Base-by-base conservation (phyloP, 306 rosid genomes). In the Myrica gale region DNA sequence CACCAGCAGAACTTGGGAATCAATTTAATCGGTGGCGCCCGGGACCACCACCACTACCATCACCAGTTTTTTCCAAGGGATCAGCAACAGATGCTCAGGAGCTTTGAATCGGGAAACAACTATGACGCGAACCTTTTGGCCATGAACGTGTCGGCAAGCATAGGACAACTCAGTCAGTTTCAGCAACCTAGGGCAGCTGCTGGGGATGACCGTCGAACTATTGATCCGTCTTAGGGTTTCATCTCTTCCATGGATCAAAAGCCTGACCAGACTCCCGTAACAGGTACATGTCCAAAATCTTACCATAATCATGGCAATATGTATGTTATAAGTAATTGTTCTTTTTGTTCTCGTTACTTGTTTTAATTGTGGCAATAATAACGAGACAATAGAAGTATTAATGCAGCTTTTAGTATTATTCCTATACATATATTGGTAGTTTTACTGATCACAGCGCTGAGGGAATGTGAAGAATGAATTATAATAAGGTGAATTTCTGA, bases 221-320 rank as follows among this genome's bases (percentile, higher is more conserved):
- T 87, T 72, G 90, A 90, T 84, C 96, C 92, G 52, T 86, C 98
- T 87, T 94, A 93, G 96, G 80, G 71, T 79, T 83, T 72, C 57
- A 7, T 73, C 15, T 41, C 16, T 62, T 57, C 74, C 69, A 51
- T 23, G 68, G 57, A 47, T 23, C 66, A 51, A 13, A 72, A n/a
- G 54, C 46, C 4, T 46, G 45, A 21, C 62, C 74, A 32, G 52
- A 37, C 1, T 32, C 37, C 74, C 55, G 19, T 66, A 19, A 41
- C 7, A 16, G 70, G 70, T 66, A 42, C 70, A 65, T 65, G 48
- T 65, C 50, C 70, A 65, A 41, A 65, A 47, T 42, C 70, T 17
- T 42, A 17, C 8, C n/a, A 65, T n/a, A 65, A 17, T 41, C 46
- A 39, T 65, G 20, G 17, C 17, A 57, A 9, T 57, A 32, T 32